Base-by-base conservation (phyloP, 306 rosid genomes). In the Ammopiptanthus mongolicus region DNA sequence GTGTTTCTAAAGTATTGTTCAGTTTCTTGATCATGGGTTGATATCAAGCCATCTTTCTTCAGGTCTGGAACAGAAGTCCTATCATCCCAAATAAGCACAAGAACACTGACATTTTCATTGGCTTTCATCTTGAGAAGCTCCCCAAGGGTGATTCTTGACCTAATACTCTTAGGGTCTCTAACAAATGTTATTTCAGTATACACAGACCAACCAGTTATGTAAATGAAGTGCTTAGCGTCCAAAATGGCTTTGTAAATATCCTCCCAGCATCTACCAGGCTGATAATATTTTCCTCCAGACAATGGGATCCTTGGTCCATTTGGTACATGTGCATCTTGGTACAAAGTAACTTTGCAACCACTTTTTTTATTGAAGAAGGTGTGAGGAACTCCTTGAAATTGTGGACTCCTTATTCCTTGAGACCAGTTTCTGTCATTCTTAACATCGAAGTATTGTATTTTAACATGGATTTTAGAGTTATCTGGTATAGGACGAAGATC, bases 141-240 rank as follows among this genome's bases (percentile, higher is more conserved):
- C 25, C 98, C 97, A 6, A 91, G 90, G 4, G 88, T 88, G 5
- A 73, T 29, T 11, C 47, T 29, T 31, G 78, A 7, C 58, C 82
- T 59, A 70, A 1, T 2, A 23, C 25, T 23, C 25, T 61, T 23
- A 10, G 48, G 67, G 57, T 91, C 97, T 61, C 97, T 86, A 21
- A 86, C 6, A 79, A 95, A 85, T 6, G 88, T 77, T 66, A 90
- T 87, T 76, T 84, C 77, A 17, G 90, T 81, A 60, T 76, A 73
- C 9, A 91, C 88, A 79, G 98, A 91, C 98, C 97, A 95, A 0
- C 98, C 93, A 46, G 96, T 81, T 64, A 91, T 88, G 87, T 85
- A 95, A 64, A 95, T 78, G 14, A 95, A 82, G 82, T 86, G 75
- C 12, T 39, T 87, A 17, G 97, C 97, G 44, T 84, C 74, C 11